Conservation (phyloP, 495 filamentous ascomycete species). For the Penicillium robsamsonii region DNA sequence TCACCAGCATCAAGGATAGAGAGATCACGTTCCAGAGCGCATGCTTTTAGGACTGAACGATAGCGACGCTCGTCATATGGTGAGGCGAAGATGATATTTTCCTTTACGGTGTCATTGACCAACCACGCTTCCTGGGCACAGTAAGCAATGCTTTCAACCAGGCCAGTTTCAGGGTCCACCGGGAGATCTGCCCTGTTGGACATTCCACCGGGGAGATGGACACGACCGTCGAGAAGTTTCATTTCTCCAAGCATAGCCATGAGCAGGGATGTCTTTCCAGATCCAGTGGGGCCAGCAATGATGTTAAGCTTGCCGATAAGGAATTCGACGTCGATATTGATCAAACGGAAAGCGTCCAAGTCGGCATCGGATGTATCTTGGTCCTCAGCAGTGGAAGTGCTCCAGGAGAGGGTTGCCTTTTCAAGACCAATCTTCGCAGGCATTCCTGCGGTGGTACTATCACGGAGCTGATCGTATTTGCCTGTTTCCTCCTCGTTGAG, state of each 20-base stretch:
- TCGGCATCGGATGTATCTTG: conserved; percentile 21
- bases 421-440: conserved; percentile 76
- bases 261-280: conserved; percentile 89
- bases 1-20: conserved; percentile 91
- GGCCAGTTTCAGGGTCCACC: conserved; percentile 76
- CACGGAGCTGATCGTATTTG: conserved; percentile 83
- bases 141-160: conserved; percentile 91
- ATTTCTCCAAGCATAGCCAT: conserved; percentile 98
- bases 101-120: conserved; percentile 91
- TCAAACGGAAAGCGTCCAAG: conserved; percentile 70
- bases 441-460: conserved; percentile 59
- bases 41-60: conserved; percentile 82
- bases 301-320: conserved; percentile 79
- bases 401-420: conserved; percentile 86
- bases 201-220: conserved; percentile 75
- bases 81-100: conserved; percentile 93
- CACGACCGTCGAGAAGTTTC: conserved; percentile 76
- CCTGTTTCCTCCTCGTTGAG: conserved; percentile 92
- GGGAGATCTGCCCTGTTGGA: conserved; percentile 79
- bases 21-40: conserved; percentile 89
- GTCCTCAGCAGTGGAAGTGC: conserved; percentile 46
- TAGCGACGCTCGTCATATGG: conserved; percentile 82
- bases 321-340: conserved; percentile 77
- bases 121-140: conserved; percentile 98
- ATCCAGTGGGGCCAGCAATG: conserved; percentile 88